Conservation (phyloP, 73 alveolate genomes). For the Paramecium bursaria region DNA sequence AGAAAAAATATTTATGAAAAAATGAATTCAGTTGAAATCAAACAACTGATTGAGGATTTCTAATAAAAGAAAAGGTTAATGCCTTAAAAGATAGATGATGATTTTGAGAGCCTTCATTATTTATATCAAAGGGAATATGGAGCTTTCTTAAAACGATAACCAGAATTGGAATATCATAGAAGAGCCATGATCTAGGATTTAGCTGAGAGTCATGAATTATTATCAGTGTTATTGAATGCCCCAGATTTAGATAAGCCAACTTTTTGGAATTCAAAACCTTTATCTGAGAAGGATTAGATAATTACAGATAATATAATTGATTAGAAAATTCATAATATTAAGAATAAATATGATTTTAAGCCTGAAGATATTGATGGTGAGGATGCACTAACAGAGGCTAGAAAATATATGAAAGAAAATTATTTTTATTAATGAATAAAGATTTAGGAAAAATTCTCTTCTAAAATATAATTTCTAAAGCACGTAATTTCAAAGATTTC, state of each 20-base stretch:
- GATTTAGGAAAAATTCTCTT: no score
- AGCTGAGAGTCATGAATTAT: conserved; percentile 40
- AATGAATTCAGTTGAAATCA: conserved; percentile 1
- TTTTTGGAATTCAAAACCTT: conserved; percentile 3
- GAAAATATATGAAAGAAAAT: background rate
- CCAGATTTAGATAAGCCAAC: conserved; percentile 40
- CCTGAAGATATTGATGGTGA: conserved; percentile 5
- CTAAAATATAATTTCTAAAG: no score
- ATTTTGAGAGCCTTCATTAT: conserved; percentile 15
- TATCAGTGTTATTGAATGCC: conserved; percentile 39
- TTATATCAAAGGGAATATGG: conserved; percentile 4
- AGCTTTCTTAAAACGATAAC: conserved; percentile 32
- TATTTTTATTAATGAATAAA: no score
- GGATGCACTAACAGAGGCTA: conserved; percentile 1
- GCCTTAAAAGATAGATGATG: background rate
- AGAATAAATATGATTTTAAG: conserved; percentile 39
- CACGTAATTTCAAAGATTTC: no score
- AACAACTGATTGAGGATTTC: conserved; percentile 17
- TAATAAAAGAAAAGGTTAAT: background rate
- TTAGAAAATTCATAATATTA: background rate
- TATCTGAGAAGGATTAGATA: conserved; percentile 19
- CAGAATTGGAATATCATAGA: conserved; percentile 13
- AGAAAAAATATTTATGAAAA: conserved; percentile 40
- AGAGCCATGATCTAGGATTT: conserved; percentile 28
- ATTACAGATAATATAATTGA: conserved; percentile 6